These are phyloP conservation scores for Nasturtium officinale DNA, from an alignment of 345 rosid species.

Conservation along the genomic window DNA sequence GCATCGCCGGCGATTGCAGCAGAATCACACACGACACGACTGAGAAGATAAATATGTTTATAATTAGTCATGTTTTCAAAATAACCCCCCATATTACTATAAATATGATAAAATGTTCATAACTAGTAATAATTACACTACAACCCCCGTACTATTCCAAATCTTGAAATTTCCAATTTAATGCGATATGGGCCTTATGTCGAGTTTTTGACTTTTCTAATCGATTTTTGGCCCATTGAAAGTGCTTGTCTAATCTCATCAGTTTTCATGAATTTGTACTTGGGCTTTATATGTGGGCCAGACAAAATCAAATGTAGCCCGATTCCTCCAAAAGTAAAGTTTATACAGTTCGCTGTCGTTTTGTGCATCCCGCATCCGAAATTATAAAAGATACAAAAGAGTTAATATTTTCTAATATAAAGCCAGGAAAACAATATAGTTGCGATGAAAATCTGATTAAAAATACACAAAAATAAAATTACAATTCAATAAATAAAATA, in stretches of 20 bases:
- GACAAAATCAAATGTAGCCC: background rate
- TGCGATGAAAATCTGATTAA: background rate
- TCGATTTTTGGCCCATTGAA: background rate
- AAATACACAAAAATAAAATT: background rate
- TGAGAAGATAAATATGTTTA: background rate
- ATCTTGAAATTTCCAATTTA: too few species aligned
- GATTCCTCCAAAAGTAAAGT: background rate
- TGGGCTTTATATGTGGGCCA: background rate
- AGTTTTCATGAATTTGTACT: background rate
- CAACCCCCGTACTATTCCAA: background rate
- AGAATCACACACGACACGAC: slow-evolving; percentile 32
- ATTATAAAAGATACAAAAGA: background rate
- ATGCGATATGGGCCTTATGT: too few species aligned
- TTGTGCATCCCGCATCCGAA: too few species aligned
- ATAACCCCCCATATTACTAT: background rate
- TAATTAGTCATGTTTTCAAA: background rate
- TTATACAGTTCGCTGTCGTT: background rate
- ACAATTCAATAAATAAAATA: too few species aligned
- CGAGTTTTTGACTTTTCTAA: background rate
- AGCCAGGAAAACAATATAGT: too few species aligned
- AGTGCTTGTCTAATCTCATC: background rate
- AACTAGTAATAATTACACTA: background rate
- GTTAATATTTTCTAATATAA: too few species aligned
- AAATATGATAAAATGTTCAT: background rate
- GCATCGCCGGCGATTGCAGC: slow-evolving; percentile 50